Conservation (phyloP, 108 stramenopile genomes). For the Cyclostephanos tholiformis region DNA sequence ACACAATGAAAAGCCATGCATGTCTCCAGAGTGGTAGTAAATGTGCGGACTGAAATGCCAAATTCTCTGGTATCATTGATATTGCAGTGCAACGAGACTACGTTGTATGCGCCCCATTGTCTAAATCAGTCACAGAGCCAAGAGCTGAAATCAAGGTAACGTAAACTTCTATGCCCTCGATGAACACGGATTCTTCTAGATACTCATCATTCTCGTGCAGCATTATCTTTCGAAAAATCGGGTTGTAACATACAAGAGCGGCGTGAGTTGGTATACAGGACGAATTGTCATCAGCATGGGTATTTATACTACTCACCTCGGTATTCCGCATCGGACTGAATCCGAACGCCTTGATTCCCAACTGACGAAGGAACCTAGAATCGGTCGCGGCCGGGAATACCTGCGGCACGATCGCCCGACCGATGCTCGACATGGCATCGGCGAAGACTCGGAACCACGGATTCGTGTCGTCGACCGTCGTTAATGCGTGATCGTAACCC, state of each 20-base stretch:
- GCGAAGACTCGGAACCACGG: slow-evolving; percentile 92
- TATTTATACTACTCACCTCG: slow-evolving; percentile 53
- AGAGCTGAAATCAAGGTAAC: slow-evolving; percentile 77
- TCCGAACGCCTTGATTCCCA: slow-evolving; percentile 92
- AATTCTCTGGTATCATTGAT: too few species aligned
- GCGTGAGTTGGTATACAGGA: not conserved
- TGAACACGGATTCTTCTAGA: slow-evolving; percentile 80
- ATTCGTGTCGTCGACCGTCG: slow-evolving; percentile 78
- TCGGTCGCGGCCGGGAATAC: slow-evolving; percentile 98
- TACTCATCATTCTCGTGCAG: slow-evolving; percentile 98
- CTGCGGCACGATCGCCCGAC: slow-evolving; percentile 70
- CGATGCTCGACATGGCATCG: slow-evolving; percentile 65
- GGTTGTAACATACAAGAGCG: not conserved
- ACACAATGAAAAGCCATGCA: too few species aligned
- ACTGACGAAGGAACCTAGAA: slow-evolving; percentile 85
- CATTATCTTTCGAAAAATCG: slow-evolving; percentile 53
- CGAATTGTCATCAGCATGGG: too few species aligned
- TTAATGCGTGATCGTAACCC: slow-evolving; percentile 63
- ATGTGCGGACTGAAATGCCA: too few species aligned
- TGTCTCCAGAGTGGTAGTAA: too few species aligned
- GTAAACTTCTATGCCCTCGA: slow-evolving; percentile 92
- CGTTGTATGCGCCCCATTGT: not conserved
- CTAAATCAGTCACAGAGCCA: slow-evolving; percentile 27
- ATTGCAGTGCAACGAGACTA: too few species aligned
- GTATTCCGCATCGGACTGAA: slow-evolving; percentile 95